Base-by-base conservation (phyloP, 768 basidiomycete species). In the Phanerodontia chrysosporium region DNA sequence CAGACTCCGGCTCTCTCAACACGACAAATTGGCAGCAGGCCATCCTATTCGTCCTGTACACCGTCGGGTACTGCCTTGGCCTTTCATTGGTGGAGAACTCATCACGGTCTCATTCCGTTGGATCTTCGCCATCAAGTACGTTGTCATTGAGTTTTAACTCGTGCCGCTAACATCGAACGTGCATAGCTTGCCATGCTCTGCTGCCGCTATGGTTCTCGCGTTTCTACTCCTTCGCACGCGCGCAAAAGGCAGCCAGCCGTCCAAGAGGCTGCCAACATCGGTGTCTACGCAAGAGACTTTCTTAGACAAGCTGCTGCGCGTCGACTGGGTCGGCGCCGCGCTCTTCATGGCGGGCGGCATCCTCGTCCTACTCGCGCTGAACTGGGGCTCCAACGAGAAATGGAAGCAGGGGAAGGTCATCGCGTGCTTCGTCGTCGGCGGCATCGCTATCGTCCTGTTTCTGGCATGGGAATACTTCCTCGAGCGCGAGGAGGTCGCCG, bases 121-220 rank as follows among this genome's bases (percentile, higher is more conserved):
- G 82, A 75, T 83, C 16, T 83, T 82, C 59, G 81, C 75, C 2
- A 82, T 83, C 70, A 83, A 83, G 79, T 79, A 49, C 60, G 78
- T 57, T 28, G 30, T 53, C 21, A 22, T 52, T 18, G 48, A 22
- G 18, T 42, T 18, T 7, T 10, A 12, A 32, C 12, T 13, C 28
- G 8, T 46, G 18, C 54, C 13, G n/a, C 24, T 58, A 25, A 58
- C 61, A 2, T 28, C 36, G 22, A 39, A 16, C 29, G 22, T 45
- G 2, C 14, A 28, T 53, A 81, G 80, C 58, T 65, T 82, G 13
- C 81, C 81, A 1, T 71, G 69, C 51, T 68, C 63, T 7, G 70
- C 62, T 6, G 54, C 75, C 0, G 74, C 71, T 1, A 77, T 76
- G 65, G 27, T 75, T 10, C 56, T 83, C 6, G 69, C 70, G 52